Conservation (phyloP, 2,329 filamentous ascomycete genomes). For the Dryadomyces sulphureus region DNA sequence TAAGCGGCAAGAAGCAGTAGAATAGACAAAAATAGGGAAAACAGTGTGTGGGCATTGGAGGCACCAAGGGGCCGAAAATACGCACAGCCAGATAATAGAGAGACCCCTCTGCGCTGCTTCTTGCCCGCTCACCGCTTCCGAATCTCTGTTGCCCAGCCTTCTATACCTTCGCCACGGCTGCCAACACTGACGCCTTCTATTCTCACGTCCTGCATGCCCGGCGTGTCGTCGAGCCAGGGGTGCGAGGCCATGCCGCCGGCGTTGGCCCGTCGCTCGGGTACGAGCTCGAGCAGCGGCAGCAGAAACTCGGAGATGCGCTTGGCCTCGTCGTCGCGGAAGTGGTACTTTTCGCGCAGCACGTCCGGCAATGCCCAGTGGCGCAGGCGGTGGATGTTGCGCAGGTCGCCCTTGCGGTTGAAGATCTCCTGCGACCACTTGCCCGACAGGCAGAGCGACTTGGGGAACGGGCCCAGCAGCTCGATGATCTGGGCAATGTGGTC, state of each 20-base stretch:
- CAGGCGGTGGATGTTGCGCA: constrained; percentile 91
- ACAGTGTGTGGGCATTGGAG: background rate
- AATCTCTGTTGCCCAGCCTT: constrained; percentile 82
- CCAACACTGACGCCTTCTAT: constrained; percentile 63
- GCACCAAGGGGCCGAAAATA: too few species aligned
- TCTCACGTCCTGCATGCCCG: constrained; percentile 71
- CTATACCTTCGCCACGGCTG: constrained; percentile 78
- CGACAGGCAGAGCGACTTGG: constrained; percentile 77
- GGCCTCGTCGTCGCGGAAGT: constrained; percentile 72
- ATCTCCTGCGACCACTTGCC: constrained; percentile 99
- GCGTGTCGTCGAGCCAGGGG: constrained; percentile 67
- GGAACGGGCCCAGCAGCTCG: constrained; percentile 85
- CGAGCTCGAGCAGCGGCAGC: constrained; percentile 76
- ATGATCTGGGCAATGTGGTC: constrained; percentile 99
- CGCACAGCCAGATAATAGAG: too few species aligned
- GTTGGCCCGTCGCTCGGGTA: constrained; percentile 81
- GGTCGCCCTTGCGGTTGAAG: constrained; percentile 92
- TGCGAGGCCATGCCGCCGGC: constrained; percentile 90
- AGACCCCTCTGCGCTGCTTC: too few species aligned
- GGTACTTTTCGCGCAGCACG: constrained; percentile 91
- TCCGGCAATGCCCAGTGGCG: constrained; percentile 92
- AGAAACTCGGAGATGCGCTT: constrained; percentile 70
- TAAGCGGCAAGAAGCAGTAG: background rate
- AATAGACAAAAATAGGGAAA: background rate
- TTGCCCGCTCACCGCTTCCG: constrained; percentile 62